Evolutionary conservation across 148 eudicot genomes (phyloP), one percentile per base, ranked within the genome.

Genomic region (Vaccinium vitisidaea): DNA sequence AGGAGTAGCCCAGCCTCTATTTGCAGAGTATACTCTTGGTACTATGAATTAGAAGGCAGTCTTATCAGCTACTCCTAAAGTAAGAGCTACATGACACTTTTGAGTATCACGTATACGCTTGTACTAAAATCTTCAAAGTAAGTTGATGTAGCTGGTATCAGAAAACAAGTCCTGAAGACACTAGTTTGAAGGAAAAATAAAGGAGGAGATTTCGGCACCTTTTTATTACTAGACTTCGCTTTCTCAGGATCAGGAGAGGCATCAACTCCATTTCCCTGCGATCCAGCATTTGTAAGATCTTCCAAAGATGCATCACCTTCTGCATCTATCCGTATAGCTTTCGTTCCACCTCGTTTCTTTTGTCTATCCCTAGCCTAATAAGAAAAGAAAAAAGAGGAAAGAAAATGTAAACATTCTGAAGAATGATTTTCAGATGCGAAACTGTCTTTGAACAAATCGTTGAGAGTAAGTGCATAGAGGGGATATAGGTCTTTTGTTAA

Each of bases 291-390:
- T 67, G 94, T 87, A 83, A 97, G 88, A 89, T 97, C 98, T 85
- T 97, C 98, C 87, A 97, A 91, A 85, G 95, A 90, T 85, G 93
- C 98, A 87, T 90, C 98, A 84, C 99, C 99, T 88, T 97, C 99
- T 48, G 95, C 96, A 87, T 95, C 98, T 83, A 97, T 88, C 46
- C 98, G 84, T 78, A 96, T 96, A 82, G 91, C 98, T 87, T 94
- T 96, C 8, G 92, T 83, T 27, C 92, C 93, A 58, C 89, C 88
- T 85, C 91, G 94, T 84, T 86, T 97, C 92, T 95, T 97, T 83
- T 92, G 98, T 84, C 94, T 90, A 88, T 97, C 99, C 87, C 87
- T 97, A 11, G 91, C 93, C 99, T 97, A 86, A 8, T 36, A 50
- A 73, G 49, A 30, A 79, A 71, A 21, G 76, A 53, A 82, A 9